Evolutionary conservation across 2,329 filamentous ascomycete genomes (phyloP), one percentile per base, ranked within the genome.

Genomic region (Aspergillus sergii): DNA sequence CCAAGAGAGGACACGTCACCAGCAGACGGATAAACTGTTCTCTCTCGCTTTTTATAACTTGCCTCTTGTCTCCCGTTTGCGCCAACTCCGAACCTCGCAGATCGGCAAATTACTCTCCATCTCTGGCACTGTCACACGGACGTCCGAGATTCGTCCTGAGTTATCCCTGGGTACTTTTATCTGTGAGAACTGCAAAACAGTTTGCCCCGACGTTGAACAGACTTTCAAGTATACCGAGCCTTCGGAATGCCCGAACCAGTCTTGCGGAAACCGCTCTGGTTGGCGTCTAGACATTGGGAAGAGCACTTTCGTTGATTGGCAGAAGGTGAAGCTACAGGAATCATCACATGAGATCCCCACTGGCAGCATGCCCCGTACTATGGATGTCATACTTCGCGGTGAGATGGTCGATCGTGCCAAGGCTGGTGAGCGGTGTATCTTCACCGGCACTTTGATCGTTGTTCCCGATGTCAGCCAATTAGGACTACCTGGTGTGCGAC

Each of bases 241-340:
- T 0, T 94, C 93, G 4, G 93, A 97, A 81, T 99, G 95, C 71
- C 94, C 95, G 11, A 98, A 98, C 74, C 77, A 83, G 30, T 91
- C 86, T 8, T 99, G 95, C 76, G 89, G 89, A 71, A 99, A 99
- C 80, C 89, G 95, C 30, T 83, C 90, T 63, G 93, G 91, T n/a
- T 99, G 95, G 95, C 89, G 93, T 68, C 82, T 99, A n/a, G 94
- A 99, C 72, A 97, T 99, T 73, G 87, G 93, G 50, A 94, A 96
- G 78, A 97, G 94, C 78, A 98, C 94, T 0, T 99, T 99, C 76
- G 91, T 99, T 65, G 95, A 99, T 80, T 99, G 95, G 95, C 95
- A 99, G 76, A 98, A 98, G 78, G 93, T 98, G 28, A 91, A 96
- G 66, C 93, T 98, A 65, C 95, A 99, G 79, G 95, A 99, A 79